phyloP scores from a whole-genome alignment of 306 rosid genomes.

The Prunus armeniaca region DNA sequence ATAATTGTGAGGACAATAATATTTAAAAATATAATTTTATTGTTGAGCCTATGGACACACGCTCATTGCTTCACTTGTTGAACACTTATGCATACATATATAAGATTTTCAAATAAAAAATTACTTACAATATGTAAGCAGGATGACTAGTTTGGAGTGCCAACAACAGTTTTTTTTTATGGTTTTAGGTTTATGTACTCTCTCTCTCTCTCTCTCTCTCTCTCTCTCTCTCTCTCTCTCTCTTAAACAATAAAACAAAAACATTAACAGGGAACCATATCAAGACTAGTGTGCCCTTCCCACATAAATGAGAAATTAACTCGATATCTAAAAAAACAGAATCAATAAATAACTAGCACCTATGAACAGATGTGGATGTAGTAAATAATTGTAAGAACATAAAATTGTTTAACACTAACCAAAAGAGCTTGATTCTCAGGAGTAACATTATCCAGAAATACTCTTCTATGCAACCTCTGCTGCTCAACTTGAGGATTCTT shows the following conservation, averaged over 20 bases:
- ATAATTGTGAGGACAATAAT: not conserved
- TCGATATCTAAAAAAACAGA: not conserved
- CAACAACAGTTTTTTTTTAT: not conserved
- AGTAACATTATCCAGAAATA: constrained; percentile 76
- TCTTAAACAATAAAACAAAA: not conserved
- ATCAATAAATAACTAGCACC: not conserved
- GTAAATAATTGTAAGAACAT: not conserved
- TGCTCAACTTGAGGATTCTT: constrained; percentile 97
- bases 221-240: not conserved
- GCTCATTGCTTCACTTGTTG: not conserved
- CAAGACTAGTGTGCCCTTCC: not conserved
- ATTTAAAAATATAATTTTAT: not conserved
- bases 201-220: no score
- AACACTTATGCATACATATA: not conserved
- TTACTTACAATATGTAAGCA: not conserved
- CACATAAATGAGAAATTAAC: not conserved
- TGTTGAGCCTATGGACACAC: not conserved
- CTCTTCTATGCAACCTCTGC: constrained; percentile 93
- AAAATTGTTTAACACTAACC: constrained; percentile 56
- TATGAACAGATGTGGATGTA: not conserved
- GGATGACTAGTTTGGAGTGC: not conserved
- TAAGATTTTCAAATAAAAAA: not conserved
- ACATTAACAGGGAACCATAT: no score
- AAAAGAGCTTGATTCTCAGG: constrained; percentile 86
- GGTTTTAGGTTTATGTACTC: not conserved